Conservation (phyloP, 2,329 filamentous ascomycete genomes). For the Pseudogymnoascus sp. region DNA sequence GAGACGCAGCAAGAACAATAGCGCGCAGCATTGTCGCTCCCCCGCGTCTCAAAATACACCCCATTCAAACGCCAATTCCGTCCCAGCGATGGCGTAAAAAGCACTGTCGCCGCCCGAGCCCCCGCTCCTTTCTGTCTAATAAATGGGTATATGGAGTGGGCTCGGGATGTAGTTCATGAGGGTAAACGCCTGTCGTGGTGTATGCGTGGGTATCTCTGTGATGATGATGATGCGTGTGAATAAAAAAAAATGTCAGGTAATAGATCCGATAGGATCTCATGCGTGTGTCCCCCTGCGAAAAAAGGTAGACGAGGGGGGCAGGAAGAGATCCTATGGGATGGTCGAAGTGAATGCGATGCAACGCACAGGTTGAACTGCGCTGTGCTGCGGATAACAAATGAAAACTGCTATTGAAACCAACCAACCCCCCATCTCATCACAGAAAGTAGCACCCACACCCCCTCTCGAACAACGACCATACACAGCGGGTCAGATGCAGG, state of each 20-base stretch:
- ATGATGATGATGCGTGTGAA: background rate
- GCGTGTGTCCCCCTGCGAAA: too few relatives aligned
- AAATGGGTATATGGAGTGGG: constrained; percentile 14
- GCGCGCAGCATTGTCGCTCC: constrained; percentile 47
- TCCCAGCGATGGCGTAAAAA: constrained; percentile 40
- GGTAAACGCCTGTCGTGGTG: constrained; percentile 39
- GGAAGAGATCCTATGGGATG: too few relatives aligned
- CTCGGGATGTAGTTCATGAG: constrained; percentile 40
- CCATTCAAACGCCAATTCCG: constrained; percentile 38
- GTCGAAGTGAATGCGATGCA: background rate
- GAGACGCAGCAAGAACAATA: constrained; percentile 33
- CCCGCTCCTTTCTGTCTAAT: background rate
- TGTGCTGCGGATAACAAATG: background rate
- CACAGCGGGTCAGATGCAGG: background rate
- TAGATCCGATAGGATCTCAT: too few relatives aligned
- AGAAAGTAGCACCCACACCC: constrained; percentile 15
- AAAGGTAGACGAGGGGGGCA: too few relatives aligned
- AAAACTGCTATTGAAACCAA: constrained; percentile 10
- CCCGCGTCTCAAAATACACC: constrained; percentile 19
- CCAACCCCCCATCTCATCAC: constrained; percentile 16
- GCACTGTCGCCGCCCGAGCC: constrained; percentile 37
- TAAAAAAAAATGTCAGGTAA: background rate
- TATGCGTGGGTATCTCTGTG: constrained; percentile 42
- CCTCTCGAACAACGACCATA: background rate
- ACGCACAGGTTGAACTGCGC: constrained; percentile 14